Evolutionary conservation across 2,329 filamentous ascomycete species (phyloP).

Genomic region (Hypoxylon sp.): DNA sequence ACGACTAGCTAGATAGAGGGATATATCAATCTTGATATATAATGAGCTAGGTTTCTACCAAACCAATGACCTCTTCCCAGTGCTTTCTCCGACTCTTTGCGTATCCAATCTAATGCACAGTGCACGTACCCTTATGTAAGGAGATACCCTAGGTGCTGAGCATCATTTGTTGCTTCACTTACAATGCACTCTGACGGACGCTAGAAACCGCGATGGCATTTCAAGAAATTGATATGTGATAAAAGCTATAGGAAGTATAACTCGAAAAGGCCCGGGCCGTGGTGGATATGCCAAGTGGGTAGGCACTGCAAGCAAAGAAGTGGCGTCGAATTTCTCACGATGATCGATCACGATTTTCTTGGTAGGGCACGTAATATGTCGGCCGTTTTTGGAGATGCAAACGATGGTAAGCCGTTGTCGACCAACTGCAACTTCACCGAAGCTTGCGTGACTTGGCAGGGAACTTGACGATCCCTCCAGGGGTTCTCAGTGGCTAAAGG

Average conservation of each 20-base stretch:
- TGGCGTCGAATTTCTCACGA: constrained; percentile 17
- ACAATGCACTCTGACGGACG: neutral
- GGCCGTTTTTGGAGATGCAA: constrained; percentile 20
- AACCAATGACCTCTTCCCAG: neutral
- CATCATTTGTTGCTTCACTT: too few relatives aligned
- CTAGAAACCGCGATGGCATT: neutral
- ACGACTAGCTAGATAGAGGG: neutral
- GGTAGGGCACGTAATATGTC: constrained; percentile 20
- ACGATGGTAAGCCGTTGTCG: constrained; percentile 11
- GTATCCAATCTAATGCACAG: neutral
- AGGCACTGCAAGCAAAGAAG: constrained; percentile 4
- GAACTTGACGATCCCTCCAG: constrained; percentile 20
- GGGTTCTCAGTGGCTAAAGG: constrained; percentile 26
- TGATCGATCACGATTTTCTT: constrained; percentile 25
- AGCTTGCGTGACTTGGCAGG: constrained; percentile 27
- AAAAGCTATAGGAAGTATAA: constrained; percentile 2
- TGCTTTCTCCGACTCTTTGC: neutral
- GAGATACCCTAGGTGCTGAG: too few relatives aligned
- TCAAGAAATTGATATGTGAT: constrained; percentile 5
- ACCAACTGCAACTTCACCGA: constrained; percentile 11
- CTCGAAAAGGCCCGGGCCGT: constrained; percentile 27
- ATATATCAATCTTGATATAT: neutral
- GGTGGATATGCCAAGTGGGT: constrained; percentile 27
- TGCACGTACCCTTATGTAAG: too few relatives aligned
- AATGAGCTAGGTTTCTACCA: neutral